Conservation (phyloP, 2,329 filamentous ascomycete species). For the Verticillium longisporum region DNA sequence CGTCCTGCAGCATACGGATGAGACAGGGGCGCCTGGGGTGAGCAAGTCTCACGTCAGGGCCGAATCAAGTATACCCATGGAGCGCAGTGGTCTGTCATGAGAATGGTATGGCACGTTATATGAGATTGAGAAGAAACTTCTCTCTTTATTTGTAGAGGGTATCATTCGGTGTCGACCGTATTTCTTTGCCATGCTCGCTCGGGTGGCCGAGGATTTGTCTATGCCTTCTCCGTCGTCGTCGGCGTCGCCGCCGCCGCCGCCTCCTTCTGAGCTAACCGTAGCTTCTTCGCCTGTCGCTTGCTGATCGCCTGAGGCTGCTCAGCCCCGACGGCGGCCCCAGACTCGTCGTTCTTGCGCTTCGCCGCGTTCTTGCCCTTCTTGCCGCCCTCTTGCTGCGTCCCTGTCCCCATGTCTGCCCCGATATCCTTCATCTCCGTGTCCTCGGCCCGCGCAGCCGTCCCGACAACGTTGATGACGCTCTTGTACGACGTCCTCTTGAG, state of each 20-base stretch:
- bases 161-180: conserved; percentile 9
- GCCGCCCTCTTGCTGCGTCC: conserved; percentile 17
- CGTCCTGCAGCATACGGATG: neutral
- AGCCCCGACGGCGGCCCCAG: neutral
- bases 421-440: conserved; percentile 19
- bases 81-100: neutral
- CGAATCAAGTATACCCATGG: conserved; percentile 1
- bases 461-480: conserved; percentile 78
- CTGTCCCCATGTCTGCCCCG: conserved; percentile 15
- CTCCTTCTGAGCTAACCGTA: conserved; percentile 39
- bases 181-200: neutral
- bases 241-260: conserved; percentile 13
- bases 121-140: neutral
- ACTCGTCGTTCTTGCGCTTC: conserved; percentile 14
- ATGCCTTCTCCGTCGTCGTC: neutral
- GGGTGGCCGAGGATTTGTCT: neutral
- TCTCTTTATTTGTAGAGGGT: neutral
- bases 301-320: conserved; percentile 29
- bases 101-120: neutral
- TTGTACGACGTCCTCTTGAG: conserved; percentile 79
- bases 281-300: conserved; percentile 53
- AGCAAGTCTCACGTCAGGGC: conserved; percentile 7
- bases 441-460: conserved; percentile 49
- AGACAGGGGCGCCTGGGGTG: conserved; percentile 1
- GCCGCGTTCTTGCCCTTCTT: conserved; percentile 14